A percentile compares a stretch with the other conserved stretches of the same genome.
phyloP scores from a whole-genome alignment of 805 yeast genomes.

The Sungouiozyma ichnusensis region DNA sequence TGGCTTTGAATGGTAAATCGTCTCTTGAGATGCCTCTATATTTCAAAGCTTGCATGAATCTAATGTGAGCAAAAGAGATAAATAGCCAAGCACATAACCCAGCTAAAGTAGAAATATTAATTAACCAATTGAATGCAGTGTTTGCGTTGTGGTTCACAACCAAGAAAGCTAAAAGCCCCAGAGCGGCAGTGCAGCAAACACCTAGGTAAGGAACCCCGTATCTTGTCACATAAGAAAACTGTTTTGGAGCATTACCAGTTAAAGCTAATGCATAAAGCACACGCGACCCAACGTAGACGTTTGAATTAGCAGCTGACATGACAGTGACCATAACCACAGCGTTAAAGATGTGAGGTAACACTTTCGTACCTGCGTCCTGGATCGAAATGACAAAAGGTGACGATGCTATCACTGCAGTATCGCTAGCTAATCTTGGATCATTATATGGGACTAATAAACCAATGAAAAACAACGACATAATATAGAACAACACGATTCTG shows the following conservation, averaged over 20 bases:
- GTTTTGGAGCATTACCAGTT: slow-evolving; percentile 48
- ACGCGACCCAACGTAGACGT: slow-evolving; percentile 64
- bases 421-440: slow-evolving; percentile 36
- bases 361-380: slow-evolving; percentile 52
- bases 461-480: slow-evolving; percentile 49
- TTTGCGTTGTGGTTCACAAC: slow-evolving; percentile 40
- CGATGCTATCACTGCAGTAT: slow-evolving; percentile 34
- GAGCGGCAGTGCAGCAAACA: slow-evolving; percentile 42
- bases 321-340: slow-evolving; percentile 59
- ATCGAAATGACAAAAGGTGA: slow-evolving; percentile 66
- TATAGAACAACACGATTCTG: slow-evolving; percentile 53
- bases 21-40: slow-evolving; percentile 53
- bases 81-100: slow-evolving; percentile 61
- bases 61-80: slow-evolving; percentile 47
- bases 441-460: slow-evolving; percentile 57
- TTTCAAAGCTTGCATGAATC: slow-evolving; percentile 52
- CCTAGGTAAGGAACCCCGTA: slow-evolving; percentile 52
- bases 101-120: slow-evolving; percentile 56
- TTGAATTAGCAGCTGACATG: slow-evolving; percentile 70
- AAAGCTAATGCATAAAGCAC: slow-evolving; percentile 53
- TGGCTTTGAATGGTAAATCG: slow-evolving; percentile 58
- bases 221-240: slow-evolving; percentile 42
- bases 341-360: slow-evolving; percentile 60
- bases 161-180: slow-evolving; percentile 51
- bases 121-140: slow-evolving; percentile 54